A percentile compares a stretch with the other conserved stretches of the same genome.
Conservation (phyloP, 345 rosid genomes). For the Raphanus raphanistrum region DNA sequence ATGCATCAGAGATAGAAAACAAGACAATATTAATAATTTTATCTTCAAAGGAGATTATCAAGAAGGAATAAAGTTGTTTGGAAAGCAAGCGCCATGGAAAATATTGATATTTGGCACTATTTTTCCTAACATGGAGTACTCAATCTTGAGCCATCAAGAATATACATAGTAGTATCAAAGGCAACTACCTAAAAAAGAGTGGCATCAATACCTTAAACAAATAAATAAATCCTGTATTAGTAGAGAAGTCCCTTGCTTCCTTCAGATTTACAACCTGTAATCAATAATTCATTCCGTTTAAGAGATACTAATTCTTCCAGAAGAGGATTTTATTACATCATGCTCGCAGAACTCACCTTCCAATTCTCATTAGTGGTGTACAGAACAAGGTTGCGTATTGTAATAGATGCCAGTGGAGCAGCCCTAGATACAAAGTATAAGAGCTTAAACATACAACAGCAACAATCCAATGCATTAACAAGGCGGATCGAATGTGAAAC, state of each 20-base stretch:
- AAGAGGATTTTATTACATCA: background rate
- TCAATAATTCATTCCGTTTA: slow-evolving; percentile 7
- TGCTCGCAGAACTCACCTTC: slow-evolving; percentile 60
- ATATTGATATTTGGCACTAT: background rate
- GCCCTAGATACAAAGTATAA: slow-evolving; percentile 58
- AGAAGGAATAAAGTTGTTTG: slow-evolving; percentile 8
- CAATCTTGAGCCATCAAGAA: slow-evolving; percentile 18
- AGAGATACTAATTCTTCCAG: slow-evolving; percentile 6
- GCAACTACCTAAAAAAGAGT: slow-evolving; percentile 9
- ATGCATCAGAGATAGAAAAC: slow-evolving; percentile 39
- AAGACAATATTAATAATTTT: slow-evolving; percentile 17
- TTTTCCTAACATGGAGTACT: background rate
- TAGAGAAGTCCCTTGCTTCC: slow-evolving; percentile 92
- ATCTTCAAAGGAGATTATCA: slow-evolving; percentile 13
- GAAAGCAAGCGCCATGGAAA: slow-evolving; percentile 1
- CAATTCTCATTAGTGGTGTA: slow-evolving; percentile 91
- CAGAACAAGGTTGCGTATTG: slow-evolving; percentile 77
- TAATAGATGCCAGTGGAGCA: slow-evolving; percentile 90
- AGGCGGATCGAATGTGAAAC: background rate
- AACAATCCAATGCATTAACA: slow-evolving; percentile 6
- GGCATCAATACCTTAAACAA: slow-evolving; percentile 75
- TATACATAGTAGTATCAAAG: background rate
- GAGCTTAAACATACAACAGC: slow-evolving; percentile 22
- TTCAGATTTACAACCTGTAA: slow-evolving; percentile 88
- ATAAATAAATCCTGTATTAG: slow-evolving; percentile 74